phyloP scores from a whole-genome alignment of 1,139 yeast genomes.

The Protomyces inundatus region DNA sequence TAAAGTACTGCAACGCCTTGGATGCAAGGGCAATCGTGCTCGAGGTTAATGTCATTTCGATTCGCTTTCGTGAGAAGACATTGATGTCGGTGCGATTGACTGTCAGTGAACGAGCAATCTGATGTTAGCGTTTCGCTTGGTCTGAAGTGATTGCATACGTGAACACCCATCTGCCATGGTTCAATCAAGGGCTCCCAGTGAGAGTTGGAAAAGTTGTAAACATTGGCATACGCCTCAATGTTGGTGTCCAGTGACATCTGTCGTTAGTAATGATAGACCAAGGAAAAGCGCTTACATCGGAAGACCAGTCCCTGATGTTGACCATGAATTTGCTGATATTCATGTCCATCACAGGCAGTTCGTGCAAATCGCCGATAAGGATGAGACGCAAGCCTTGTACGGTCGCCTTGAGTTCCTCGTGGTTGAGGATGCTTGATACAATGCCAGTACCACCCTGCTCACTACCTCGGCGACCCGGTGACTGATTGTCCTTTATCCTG shows the following conservation, averaged over 20 bases:
- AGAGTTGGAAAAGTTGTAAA: conserved; percentile 84
- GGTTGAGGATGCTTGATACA: conserved; percentile 27
- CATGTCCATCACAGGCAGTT: conserved; percentile 83
- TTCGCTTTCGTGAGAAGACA: conserved; percentile 64
- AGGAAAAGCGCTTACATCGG: conserved; percentile 44
- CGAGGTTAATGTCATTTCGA: conserved; percentile 77
- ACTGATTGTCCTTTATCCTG: conserved; percentile 8
- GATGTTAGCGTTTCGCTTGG: conserved; percentile 7
- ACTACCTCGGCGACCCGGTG: neutral
- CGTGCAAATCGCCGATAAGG: conserved; percentile 88
- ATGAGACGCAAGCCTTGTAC: conserved; percentile 82
- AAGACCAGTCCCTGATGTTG: conserved; percentile 81
- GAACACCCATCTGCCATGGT: conserved; percentile 76
- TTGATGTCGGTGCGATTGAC: conserved; percentile 53
- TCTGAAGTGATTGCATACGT: conserved; percentile 48
- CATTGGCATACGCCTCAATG: conserved; percentile 65
- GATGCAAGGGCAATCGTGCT: conserved; percentile 48
- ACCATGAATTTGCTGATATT: conserved; percentile 68
- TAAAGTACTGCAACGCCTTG: conserved; percentile 57
- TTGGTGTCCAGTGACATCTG: conserved; percentile 60
- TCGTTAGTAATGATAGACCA: conserved; percentile 30
- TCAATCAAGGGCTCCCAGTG: conserved; percentile 96
- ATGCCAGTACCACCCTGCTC: neutral
- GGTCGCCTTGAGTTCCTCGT: conserved; percentile 65
- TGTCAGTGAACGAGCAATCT: conserved; percentile 33